phyloP scores from a whole-genome alignment of 208 protist species.

The Trypanosoma grayi region DNA sequence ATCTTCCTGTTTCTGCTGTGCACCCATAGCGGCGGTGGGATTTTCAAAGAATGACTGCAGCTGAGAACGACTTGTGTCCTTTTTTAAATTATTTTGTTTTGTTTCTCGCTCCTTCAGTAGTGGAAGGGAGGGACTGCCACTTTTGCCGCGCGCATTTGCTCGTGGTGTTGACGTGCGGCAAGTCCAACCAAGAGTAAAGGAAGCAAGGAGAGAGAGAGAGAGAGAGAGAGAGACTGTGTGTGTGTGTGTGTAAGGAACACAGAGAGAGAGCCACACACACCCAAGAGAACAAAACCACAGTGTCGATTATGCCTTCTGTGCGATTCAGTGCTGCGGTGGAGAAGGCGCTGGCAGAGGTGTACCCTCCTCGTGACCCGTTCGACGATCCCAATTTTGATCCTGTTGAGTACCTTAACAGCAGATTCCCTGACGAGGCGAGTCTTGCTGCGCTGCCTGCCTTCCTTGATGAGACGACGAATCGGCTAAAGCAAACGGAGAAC shows the following conservation, averaged over 20 bases:
- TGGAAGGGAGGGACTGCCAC: no score
- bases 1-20: no score
- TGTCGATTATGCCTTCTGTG: slow-evolving; percentile 27
- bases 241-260: no score
- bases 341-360: slow-evolving; percentile 74
- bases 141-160: no score
- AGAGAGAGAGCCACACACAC: background rate
- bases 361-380: slow-evolving; percentile 71
- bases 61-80: no score
- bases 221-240: background rate
- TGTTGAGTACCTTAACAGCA: slow-evolving; percentile 92
- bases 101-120: no score
- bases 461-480: slow-evolving; percentile 76
- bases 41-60: no score
- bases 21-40: no score
- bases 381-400: slow-evolving; percentile 89
- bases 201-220: background rate
- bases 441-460: slow-evolving; percentile 83
- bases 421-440: slow-evolving; percentile 89
- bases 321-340: slow-evolving; percentile 78
- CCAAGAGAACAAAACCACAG: background rate
- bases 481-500: slow-evolving; percentile 83
- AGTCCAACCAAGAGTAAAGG: background rate
- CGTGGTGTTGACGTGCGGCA: no score
- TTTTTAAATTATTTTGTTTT: no score